Evolutionary conservation across 208 protist genomes (phyloP), one percentile per base, ranked within the genome.

Genomic region (Trypanosoma avium): DNA sequence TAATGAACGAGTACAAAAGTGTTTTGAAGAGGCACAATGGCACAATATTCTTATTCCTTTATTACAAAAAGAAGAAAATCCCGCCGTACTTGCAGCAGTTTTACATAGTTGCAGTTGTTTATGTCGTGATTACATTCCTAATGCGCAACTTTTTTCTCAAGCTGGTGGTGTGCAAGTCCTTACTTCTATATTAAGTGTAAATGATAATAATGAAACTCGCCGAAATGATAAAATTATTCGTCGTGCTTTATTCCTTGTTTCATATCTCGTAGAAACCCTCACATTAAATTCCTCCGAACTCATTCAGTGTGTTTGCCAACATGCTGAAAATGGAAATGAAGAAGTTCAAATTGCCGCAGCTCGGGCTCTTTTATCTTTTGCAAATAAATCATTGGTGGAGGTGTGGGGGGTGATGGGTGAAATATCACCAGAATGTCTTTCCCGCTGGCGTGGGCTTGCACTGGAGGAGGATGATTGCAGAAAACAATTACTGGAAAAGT

Each of bases 41-140:
- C 38, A 67, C 15, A 26, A 67, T 27, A 61, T 66, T 12, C 19
- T 73, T 22, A 1, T 73, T 13, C 61, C 71, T 9, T 55, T 76
- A 29, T 33, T 67, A 27, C 3, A 53, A 27, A 19, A 46, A 29
- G 73, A 79, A 53, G 59, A 55, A 36, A 30, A 61, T 47, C 43
- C 57, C 15, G 26, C 42, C 8, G 80, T 69, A 19, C n/a, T 79
- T 15, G 85, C 73, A 3, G 78, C 79, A 3, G 43, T 92, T 4
- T 45, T 92, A 57, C 75, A 88, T 59, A 77, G 74, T 9, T 87
- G 81, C 63, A 88, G 85, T 58, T 88, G 79, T 62, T 59, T 92
- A 30, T 88, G 85, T 60, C 85, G 85, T 38, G 73, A 82, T n/a
- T 79, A 65, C 49, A 27, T 48, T 4, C 45, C 61, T 0, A 88